Evolutionary conservation across 805 yeast genomes (phyloP).

Genomic region (Saturnispora sanitii): DNA sequence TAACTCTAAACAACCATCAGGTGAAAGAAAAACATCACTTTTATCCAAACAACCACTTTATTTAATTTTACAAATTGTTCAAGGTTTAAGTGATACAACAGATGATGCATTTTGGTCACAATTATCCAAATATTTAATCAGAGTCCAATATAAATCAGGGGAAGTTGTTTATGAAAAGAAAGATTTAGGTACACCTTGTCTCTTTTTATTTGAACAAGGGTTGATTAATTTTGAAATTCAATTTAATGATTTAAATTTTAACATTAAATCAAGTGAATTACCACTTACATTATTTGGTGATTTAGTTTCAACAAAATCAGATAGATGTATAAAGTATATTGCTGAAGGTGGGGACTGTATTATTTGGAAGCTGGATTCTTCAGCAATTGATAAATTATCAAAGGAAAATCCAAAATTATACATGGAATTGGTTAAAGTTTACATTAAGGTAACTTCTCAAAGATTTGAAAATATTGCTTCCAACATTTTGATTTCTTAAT

Average conservation of each 20-base stretch:
- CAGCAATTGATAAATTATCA: slow-evolving; percentile 36
- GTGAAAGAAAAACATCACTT: slow-evolving; percentile 9
- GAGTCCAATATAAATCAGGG: slow-evolving; percentile 16
- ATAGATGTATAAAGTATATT: slow-evolving; percentile 32
- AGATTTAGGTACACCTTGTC: slow-evolving; percentile 34
- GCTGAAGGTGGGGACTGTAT: slow-evolving; percentile 39
- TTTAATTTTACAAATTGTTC: slow-evolving; percentile 53
- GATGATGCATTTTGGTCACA: slow-evolving; percentile 53
- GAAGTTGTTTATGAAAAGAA: slow-evolving; percentile 41
- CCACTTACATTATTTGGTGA: slow-evolving; percentile 76
- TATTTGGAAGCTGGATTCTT: slow-evolving; percentile 56
- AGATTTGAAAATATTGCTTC: slow-evolving; percentile 70
- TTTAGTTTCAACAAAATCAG: slow-evolving; percentile 28
- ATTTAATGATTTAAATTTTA: slow-evolving; percentile 29
- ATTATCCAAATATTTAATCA: slow-evolving; percentile 46
- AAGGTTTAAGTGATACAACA: slow-evolving; percentile 40
- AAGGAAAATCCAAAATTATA: slow-evolving; percentile 43
- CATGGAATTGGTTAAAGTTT: slow-evolving; percentile 53
- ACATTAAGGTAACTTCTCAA: slow-evolving; percentile 53
- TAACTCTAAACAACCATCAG: slow-evolving; percentile 10
- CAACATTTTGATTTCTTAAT: slow-evolving; percentile 48
- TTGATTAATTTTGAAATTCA: slow-evolving; percentile 37
- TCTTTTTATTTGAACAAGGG: slow-evolving; percentile 46
- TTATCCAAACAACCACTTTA: slow-evolving; percentile 40
- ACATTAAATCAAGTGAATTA: slow-evolving; percentile 34